Evolutionary conservation across 257 asterid genomes (phyloP).

Genomic region (Catharanthus roseus): DNA sequence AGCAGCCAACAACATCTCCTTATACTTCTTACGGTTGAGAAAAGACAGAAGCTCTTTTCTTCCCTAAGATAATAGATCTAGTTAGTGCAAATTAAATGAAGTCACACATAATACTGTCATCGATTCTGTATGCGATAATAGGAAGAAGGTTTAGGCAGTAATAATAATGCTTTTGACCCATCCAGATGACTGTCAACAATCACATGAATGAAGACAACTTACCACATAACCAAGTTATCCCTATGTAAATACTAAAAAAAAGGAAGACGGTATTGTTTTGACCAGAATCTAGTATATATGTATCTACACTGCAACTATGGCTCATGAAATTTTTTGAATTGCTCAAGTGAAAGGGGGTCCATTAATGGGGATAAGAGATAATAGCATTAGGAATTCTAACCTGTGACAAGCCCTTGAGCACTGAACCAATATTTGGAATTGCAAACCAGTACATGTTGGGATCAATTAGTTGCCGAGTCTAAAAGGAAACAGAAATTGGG

Average conservation of each 20-base stretch:
- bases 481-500: slow-evolving; percentile 20
- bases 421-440: slow-evolving; percentile 85
- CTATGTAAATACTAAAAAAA: not conserved
- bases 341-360: not conserved
- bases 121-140: not conserved
- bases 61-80: slow-evolving; percentile 47
- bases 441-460: slow-evolving; percentile 94
- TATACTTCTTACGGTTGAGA: slow-evolving; percentile 66
- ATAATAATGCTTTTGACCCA: not conserved
- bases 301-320: not conserved
- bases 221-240: not conserved
- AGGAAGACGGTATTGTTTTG: not conserved
- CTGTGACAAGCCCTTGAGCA: slow-evolving; percentile 94
- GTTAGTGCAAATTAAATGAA: slow-evolving; percentile 2
- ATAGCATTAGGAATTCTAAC: slow-evolving; percentile 29
- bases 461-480: slow-evolving; percentile 92
- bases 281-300: not conserved
- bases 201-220: not conserved
- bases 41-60: slow-evolving; percentile 87
- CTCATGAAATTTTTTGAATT: not conserved
- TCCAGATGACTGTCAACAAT: not conserved
- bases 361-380: not conserved
- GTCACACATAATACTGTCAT: not conserved
- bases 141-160: not conserved
- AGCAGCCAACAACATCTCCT: slow-evolving; percentile 76